Evolutionary conservation across 73 alveolate species (phyloP).

Genomic region (Paramecium caudatum): DNA sequence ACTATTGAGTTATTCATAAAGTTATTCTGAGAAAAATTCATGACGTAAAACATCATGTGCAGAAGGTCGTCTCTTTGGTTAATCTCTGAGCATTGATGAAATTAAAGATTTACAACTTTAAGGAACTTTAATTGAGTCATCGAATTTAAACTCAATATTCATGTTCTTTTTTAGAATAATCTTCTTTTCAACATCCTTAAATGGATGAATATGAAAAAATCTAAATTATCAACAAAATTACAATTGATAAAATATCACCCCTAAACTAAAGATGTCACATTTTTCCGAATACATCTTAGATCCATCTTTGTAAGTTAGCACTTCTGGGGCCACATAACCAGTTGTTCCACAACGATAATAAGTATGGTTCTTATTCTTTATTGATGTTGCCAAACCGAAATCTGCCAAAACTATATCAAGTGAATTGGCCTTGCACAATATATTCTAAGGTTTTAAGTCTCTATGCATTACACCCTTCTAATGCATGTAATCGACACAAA

Average conservation of each 20-base stretch:
- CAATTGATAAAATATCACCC: conserved; percentile 45
- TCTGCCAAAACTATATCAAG: conserved; percentile 32
- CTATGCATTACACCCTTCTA: conserved; percentile 54
- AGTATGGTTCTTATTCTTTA: not conserved
- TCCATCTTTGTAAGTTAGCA: conserved; percentile 56
- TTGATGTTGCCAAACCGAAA: conserved; percentile 44
- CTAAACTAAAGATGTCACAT: conserved; percentile 57
- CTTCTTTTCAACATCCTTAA: conserved; percentile 23
- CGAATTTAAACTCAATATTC: conserved; percentile 10
- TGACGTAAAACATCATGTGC: conserved; percentile 15
- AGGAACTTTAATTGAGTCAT: conserved; percentile 33
- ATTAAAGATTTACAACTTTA: conserved; percentile 10
- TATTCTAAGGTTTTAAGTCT: conserved; percentile 37
- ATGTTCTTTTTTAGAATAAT: conserved; percentile 7
- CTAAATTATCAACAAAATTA: conserved; percentile 16
- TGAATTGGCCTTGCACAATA: not conserved
- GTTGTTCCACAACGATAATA: conserved; percentile 68
- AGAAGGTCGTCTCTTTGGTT: conserved; percentile 38
- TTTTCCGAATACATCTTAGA: conserved; percentile 45
- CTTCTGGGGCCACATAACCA: conserved; percentile 76
- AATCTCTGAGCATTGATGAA: not conserved
- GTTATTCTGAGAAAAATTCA: conserved; percentile 21
- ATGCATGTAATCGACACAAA: conserved; percentile 70
- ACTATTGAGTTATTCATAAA: not conserved
- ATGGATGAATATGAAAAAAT: conserved; percentile 17